Evolutionary conservation across 202 grass and related monocot genomes (phyloP).

Genomic region (Digitaria exilis): DNA sequence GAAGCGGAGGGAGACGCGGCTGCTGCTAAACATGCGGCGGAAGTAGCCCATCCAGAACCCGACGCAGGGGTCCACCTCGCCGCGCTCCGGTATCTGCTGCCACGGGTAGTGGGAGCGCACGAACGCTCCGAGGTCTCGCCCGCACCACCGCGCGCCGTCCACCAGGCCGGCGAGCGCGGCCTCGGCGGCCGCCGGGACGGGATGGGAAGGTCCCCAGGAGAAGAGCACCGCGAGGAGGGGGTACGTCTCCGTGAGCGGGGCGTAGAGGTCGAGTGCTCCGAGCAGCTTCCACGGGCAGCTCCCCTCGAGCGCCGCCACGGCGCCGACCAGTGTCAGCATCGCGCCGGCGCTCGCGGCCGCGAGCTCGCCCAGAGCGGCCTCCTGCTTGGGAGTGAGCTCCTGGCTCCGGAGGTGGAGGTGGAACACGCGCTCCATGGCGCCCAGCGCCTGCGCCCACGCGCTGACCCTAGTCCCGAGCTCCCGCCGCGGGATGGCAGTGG

Average conservation of each 20-base stretch:
- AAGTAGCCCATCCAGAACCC: constrained; percentile 50
- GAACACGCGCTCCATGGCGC: constrained; percentile 38
- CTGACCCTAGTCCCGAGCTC: constrained; percentile 17
- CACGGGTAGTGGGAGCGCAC: constrained; percentile 36
- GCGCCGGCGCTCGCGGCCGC: neutral
- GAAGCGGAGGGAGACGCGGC: constrained; percentile 36
- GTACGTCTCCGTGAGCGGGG: constrained; percentile 28
- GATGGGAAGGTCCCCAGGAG: constrained; percentile 35
- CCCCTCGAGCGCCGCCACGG: constrained; percentile 25
- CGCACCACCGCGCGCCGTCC: constrained; percentile 18
- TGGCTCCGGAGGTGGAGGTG: constrained; percentile 19
- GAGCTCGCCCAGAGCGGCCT: constrained; percentile 27
- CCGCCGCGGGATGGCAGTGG: constrained; percentile 1
- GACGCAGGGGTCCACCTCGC: constrained; percentile 51
- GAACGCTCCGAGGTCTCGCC: constrained; percentile 5
- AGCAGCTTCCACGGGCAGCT: constrained; percentile 45
- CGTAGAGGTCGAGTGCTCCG: constrained; percentile 39
- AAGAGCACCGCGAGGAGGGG: constrained; percentile 36
- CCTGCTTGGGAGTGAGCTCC: neutral
- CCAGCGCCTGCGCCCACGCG: constrained; percentile 27
- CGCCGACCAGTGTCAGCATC: constrained; percentile 13
- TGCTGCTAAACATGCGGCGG: constrained; percentile 37
- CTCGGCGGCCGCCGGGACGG: constrained; percentile 7
- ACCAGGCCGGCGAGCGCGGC: constrained; percentile 20
- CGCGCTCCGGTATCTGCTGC: constrained; percentile 41